A percentile compares a stretch with the other conserved stretches of the same genome.
These are phyloP conservation scores for Moesziomyces sp. DNA, from an alignment of 1,284 basidiomycete genomes.

Conservation along the genomic window DNA sequence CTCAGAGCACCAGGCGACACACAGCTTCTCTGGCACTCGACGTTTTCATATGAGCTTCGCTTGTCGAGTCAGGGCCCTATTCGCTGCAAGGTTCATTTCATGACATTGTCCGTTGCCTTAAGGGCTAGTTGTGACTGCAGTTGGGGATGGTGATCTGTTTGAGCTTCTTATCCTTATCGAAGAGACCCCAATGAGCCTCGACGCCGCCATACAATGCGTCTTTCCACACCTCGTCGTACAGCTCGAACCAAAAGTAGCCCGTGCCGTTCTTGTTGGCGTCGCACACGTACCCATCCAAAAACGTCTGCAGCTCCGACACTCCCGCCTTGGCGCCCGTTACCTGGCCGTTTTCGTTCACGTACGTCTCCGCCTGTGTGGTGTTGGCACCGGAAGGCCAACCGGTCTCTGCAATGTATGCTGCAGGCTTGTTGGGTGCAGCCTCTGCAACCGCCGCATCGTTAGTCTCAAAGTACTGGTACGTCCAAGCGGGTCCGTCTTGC, in stretches of 20 bases:
- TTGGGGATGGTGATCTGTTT: conserved; percentile 35
- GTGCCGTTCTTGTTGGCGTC: conserved; percentile 37
- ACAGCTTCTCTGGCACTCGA: too few relatives aligned
- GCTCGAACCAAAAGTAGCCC: conserved; percentile 42
- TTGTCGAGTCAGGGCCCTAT: too few relatives aligned
- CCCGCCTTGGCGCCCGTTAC: conserved; percentile 30
- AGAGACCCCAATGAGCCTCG: conserved; percentile 47
- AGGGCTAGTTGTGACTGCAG: conserved; percentile 18
- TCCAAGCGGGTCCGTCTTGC: conserved; percentile 32
- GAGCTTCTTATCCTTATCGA: conserved; percentile 36
- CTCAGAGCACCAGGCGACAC: too few relatives aligned
- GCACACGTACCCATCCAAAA: conserved; percentile 38
- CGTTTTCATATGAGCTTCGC: too few relatives aligned
- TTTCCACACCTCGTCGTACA: conserved; percentile 46
- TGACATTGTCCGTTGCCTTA: neutral
- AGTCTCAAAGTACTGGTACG: conserved; percentile 34
- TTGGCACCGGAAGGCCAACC: conserved; percentile 44
- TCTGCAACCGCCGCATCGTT: conserved; percentile 26
- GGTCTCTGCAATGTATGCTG: conserved; percentile 41
- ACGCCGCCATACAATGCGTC: conserved; percentile 36
- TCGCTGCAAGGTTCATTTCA: too few relatives aligned
- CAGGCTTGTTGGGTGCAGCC: conserved; percentile 30
- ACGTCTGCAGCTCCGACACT: conserved; percentile 32
- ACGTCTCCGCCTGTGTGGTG: conserved; percentile 18
- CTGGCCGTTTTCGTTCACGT: conserved; percentile 29